These are phyloP conservation scores for Auricularia sp. DNA, from an alignment of 768 basidiomycete genomes.

Conservation along the genomic window DNA sequence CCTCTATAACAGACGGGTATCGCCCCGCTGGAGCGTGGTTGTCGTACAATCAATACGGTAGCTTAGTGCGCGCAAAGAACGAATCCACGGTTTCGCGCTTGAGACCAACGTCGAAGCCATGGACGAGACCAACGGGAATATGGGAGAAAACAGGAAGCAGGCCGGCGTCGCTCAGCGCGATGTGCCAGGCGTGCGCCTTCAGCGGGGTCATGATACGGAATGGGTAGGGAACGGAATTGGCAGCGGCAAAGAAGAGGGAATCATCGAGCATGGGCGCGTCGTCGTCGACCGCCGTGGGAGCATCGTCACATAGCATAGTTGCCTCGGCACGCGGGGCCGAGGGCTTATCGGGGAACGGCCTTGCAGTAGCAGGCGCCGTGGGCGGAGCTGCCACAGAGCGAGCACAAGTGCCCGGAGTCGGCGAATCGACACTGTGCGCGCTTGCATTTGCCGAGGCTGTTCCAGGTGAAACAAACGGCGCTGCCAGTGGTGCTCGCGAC, in stretches of 20 bases:
- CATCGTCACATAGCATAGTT: too few species aligned
- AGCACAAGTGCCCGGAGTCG: too few species aligned
- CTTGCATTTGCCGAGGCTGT: too few species aligned
- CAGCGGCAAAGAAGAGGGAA: background rate
- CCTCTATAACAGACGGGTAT: background rate
- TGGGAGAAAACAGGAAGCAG: background rate
- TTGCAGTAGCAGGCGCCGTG: too few species aligned
- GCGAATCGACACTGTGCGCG: too few species aligned
- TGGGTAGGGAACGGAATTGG: background rate
- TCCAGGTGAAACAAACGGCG: too few species aligned
- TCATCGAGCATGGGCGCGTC: background rate
- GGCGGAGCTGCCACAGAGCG: too few species aligned
- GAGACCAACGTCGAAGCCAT: background rate
- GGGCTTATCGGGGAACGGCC: too few species aligned
- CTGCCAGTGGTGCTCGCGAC: too few species aligned
- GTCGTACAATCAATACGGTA: background rate
- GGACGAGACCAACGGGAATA: background rate
- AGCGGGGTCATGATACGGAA: background rate
- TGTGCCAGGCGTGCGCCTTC: background rate
- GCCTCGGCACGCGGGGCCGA: too few species aligned
- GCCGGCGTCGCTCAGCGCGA: background rate
- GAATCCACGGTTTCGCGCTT: background rate
- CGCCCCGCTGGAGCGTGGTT: background rate
- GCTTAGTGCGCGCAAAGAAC: background rate
- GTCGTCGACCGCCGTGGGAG: constrained; percentile 9